Evolutionary conservation across 345 rosid species (phyloP).

Genomic region (Gossypium rotundifolium): DNA sequence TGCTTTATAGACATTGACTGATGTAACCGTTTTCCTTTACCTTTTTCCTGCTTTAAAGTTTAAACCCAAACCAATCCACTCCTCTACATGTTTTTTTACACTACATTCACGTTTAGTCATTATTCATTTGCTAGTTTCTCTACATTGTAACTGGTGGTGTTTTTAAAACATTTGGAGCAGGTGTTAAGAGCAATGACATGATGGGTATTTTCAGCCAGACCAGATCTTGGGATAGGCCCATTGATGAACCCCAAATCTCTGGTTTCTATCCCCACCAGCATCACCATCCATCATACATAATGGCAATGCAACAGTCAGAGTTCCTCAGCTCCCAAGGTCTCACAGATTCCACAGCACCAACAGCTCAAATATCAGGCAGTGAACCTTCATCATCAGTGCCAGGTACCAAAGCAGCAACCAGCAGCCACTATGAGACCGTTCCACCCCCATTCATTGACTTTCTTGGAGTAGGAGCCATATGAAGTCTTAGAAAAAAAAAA

Average conservation of each 20-base stretch:
- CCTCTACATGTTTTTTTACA: not conserved
- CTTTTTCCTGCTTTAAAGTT: conserved; percentile 16
- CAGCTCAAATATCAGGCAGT: conserved; percentile 22
- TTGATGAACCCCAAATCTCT: conserved; percentile 23
- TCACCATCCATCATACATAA: conserved; percentile 11
- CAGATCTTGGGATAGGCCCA: conserved; percentile 35
- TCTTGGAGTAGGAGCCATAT: conserved; percentile 75
- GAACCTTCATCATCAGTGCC: conserved; percentile 23
- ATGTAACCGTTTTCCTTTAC: conserved; percentile 14
- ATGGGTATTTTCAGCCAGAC: conserved; percentile 30
- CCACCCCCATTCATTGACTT: conserved; percentile 60
- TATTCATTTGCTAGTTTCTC: conserved; percentile 3
- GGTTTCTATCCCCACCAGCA: conserved; percentile 16
- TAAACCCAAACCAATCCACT: not conserved
- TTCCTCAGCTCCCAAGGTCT: conserved; percentile 20
- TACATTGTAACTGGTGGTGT: not conserved
- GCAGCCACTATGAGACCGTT: conserved; percentile 26
- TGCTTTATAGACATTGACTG: conserved; percentile 11
- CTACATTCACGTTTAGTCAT: not conserved
- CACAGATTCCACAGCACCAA: conserved; percentile 19
- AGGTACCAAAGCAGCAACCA: conserved; percentile 7
- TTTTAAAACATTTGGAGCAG: conserved; percentile 18
- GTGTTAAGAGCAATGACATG: conserved; percentile 34
- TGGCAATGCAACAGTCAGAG: conserved; percentile 38
- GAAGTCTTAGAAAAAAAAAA: conserved; percentile 8